Evolutionary conservation across 2,329 filamentous ascomycete genomes (phyloP).

Genomic region (Purpureocillium takamizusanense): DNA sequence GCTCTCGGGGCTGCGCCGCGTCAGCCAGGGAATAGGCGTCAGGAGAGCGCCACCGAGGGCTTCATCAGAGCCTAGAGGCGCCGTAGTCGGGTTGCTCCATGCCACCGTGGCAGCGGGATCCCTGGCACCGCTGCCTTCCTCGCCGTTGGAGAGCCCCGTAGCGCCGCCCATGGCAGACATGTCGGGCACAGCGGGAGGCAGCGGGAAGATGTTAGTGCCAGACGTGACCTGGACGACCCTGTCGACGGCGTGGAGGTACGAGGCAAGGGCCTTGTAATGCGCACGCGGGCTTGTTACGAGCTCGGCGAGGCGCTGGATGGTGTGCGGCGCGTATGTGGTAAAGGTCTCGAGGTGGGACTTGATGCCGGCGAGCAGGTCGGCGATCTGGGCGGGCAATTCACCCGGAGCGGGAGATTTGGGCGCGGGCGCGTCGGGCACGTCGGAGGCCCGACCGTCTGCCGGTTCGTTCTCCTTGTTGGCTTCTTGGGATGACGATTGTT

Average conservation of each 20-base stretch:
- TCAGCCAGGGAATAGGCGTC: constrained; percentile 89
- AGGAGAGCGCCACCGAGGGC: constrained; percentile 81
- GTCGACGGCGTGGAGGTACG: constrained; percentile 86
- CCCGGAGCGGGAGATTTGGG: constrained; percentile 23
- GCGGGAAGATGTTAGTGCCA: constrained; percentile 68
- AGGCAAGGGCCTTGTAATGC: constrained; percentile 73
- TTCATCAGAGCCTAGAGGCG: constrained; percentile 70
- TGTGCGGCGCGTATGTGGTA: constrained; percentile 71
- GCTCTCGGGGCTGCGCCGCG: constrained; percentile 24
- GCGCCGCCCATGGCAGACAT: constrained; percentile 56
- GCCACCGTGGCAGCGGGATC: constrained; percentile 29
- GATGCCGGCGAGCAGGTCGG: constrained; percentile 53
- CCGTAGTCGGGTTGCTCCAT: constrained; percentile 38
- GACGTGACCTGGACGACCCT: constrained; percentile 87
- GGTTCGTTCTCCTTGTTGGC: constrained; percentile 62
- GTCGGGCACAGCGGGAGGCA: constrained; percentile 58
- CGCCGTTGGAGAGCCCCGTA: constrained; percentile 22
- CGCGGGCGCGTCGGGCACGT: constrained; percentile 11
- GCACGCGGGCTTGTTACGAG: constrained; percentile 66
- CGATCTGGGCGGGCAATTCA: constrained; percentile 54
- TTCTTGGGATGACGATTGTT: constrained; percentile 40
- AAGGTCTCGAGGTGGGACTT: constrained; percentile 59
- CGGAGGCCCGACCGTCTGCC: constrained; percentile 21
- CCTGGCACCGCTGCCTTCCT: constrained; percentile 9
- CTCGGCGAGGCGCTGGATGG: constrained; percentile 84